Conservation (phyloP, 2,329 filamentous ascomycete genomes). For the Akanthomyces dipterigenus region DNA sequence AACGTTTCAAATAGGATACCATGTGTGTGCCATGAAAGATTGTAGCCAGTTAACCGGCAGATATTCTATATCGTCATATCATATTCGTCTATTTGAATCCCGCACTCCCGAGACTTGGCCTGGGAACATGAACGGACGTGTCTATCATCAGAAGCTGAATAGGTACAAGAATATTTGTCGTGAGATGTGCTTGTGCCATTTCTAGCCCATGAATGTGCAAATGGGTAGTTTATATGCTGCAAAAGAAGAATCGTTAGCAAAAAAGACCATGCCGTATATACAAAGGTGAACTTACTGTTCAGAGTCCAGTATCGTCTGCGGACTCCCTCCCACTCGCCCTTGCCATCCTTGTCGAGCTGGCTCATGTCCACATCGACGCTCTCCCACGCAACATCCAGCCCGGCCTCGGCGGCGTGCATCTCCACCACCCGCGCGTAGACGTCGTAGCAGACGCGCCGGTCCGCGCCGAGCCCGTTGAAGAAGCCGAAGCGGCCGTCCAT, state of each 20-base stretch:
- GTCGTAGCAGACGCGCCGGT: constrained; percentile 89
- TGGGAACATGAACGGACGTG: background rate
- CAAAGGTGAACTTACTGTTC: constrained; percentile 45
- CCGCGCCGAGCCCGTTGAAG: constrained; percentile 87
- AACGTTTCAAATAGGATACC: constrained; percentile 44
- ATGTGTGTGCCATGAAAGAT: background rate
- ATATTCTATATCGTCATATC: background rate
- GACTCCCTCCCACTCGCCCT: constrained; percentile 82
- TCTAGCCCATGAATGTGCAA: constrained; percentile 64
- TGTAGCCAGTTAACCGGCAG: background rate
- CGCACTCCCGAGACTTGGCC: background rate
- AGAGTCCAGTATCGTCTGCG: constrained; percentile 86
- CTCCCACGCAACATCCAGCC: constrained; percentile 83
- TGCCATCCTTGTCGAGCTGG: constrained; percentile 55
- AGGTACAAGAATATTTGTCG: background rate
- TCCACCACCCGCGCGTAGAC: constrained; percentile 91
- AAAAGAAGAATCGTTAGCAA: constrained; percentile 19
- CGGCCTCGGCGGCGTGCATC: constrained; percentile 82
- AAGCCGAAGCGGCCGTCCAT: constrained; percentile 72
- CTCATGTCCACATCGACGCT: constrained; percentile 66
- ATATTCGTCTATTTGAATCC: background rate
- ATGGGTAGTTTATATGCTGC: constrained; percentile 65
- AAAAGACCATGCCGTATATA: background rate
- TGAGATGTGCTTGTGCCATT: background rate
- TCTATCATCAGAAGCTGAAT: constrained; percentile 3